Base-by-base conservation (phyloP, 2,329 filamentous ascomycete genomes). In the Aspergillus sp. region DNA sequence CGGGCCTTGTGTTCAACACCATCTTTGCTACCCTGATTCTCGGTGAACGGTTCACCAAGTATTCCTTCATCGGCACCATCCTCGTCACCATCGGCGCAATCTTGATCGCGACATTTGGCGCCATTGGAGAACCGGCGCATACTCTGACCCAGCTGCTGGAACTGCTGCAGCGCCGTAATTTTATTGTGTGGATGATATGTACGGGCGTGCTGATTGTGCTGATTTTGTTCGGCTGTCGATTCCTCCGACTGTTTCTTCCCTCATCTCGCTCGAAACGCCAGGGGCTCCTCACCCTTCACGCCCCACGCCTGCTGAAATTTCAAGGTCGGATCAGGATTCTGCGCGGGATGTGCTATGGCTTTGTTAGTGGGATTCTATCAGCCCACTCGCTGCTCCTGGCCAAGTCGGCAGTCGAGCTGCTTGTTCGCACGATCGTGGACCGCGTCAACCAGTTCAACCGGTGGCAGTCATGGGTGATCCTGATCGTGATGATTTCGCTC, bases 1-100 rank as follows among this genome's bases (percentile, higher is more conserved):
- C 89, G 3, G 91, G 91, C 27, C 72, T 98, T 34, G 91, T 98
- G 41, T 98, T 98, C 71, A 98, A 98, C 68, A 94, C 89, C 36
- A 86, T 96, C 60, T 94, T 93, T 70, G 91, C 91, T 40, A 93
- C 86, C 27, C 66, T 96, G 36, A 85, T 96, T 51, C 74, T 98
- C 29, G 80, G 82, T 52, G 89, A 98, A 61, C 85, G 88, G 4
- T 98, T 96, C 62, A 96, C 91, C 32, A 76, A 75, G 57, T 93
- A 86, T 73, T 95, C 89, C n/a, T 71, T 93, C 24, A 75, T 84
- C 51, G 91, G 91, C 24, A 98, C 91, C 1, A 50, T 91, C 32
- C 74, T 98, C 30, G 91, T 96, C 26, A 89, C 85, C 42, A 70
- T 69, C 14, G 91, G 91, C 33, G 91, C 91, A n/a, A 68, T 93